Base-by-base conservation (phyloP, 371 early-diverging fungal genomes). In the Saksenaea oblongispora region DNA sequence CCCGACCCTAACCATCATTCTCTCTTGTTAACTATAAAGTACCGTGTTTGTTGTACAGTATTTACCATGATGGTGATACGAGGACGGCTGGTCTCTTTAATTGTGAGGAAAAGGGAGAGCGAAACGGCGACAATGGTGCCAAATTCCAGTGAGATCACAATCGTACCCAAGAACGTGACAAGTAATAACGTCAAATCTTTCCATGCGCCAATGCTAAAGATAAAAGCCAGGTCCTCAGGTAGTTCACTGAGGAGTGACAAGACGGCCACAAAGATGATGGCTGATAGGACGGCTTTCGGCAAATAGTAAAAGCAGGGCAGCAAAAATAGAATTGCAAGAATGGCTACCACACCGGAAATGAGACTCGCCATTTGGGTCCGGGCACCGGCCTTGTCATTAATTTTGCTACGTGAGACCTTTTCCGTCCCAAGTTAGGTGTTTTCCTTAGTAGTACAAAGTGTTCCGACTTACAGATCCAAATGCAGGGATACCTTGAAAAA, bases 101-200 rank as follows among this genome's bases (percentile, higher is more conserved):
- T 88, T 22, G 96, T 95, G 53, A 95, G 84, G 53, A 97, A 69
- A 35, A 98, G 84, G 1, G 94, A 93, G 7, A 94, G 74, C 0
- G 90, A 87, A 24, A 98, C 89, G 37, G 95, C 92, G 34, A 96
- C 70, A 54, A 98, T 70, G 0, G 95, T 94, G 34, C 98, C 98
- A 24, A 90, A 91, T 73, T 97, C 97, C 36, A 96, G 83, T 0
- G 94, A 93, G 10, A 95, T 83, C 8, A 90, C 74, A 35, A 96
- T 83, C 14, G 97, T 96, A 18, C 88, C 84, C 9, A 90, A 63
- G 65, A 95, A 95, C 14, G 94, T 95, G 59, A 94, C 74, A 18
- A 88, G 68, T 39, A 96, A 74, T 54, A 96, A 77, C 0, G 86
- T 83, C 53, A 95, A 67, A 62, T 98, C 98, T 0, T 82, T 74